A percentile compares a stretch with the other conserved stretches of the same genome.
Evolutionary conservation across 176 grass and related monocot genomes (phyloP).

Genomic region (Avena eriantha): DNA sequence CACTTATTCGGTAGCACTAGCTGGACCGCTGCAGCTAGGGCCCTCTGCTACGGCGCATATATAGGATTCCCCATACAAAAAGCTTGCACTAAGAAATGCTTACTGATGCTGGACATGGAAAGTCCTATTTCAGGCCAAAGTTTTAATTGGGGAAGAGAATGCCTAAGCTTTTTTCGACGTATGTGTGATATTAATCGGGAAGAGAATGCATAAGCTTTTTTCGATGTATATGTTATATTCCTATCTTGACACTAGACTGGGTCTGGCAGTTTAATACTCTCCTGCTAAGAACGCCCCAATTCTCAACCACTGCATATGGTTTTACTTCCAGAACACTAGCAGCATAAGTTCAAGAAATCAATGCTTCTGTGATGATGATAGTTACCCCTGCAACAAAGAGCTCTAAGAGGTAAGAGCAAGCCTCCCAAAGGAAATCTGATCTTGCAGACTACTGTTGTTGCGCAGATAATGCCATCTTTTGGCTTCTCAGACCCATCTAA

Average conservation of each 20-base stretch:
- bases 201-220: background rate
- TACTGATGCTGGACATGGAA: background rate
- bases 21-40: background rate
- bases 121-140: background rate
- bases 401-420: background rate
- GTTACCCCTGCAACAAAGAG: background rate
- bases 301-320: background rate
- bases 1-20: background rate
- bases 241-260: background rate
- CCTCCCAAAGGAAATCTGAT: background rate
- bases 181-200: background rate
- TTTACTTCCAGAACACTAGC: background rate
- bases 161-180: background rate
- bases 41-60: background rate
- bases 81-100: background rate
- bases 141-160: background rate
- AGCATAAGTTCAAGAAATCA: constrained; percentile 9
- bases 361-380: background rate
- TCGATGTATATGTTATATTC: background rate
- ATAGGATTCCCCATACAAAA: background rate
- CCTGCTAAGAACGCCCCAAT: background rate
- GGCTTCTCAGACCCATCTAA: background rate
- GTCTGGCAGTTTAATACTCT: background rate
- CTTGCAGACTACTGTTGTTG: background rate
- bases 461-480: background rate